A percentile compares a stretch with the other conserved stretches of the same genome.
These are phyloP conservation scores for Neovahlkampfia damariscottae DNA, from an alignment of 78 protist genomes.

Conservation along the genomic window DNA sequence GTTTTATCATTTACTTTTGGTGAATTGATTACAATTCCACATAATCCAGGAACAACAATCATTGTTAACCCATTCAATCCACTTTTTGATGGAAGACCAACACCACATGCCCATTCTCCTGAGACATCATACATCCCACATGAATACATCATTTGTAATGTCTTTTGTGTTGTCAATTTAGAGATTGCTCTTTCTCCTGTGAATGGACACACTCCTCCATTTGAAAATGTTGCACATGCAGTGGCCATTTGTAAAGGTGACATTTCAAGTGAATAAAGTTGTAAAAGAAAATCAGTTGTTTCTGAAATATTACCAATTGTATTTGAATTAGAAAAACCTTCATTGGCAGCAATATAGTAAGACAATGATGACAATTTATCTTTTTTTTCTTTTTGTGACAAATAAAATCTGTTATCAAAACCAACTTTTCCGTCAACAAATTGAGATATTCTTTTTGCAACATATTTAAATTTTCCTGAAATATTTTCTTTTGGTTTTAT, in stretches of 20 bases:
- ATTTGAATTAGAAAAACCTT: slow-evolving; percentile 12
- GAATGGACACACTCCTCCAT: slow-evolving; percentile 19
- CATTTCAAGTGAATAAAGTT: no score
- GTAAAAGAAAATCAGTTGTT: no score
- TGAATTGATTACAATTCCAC: slow-evolving; percentile 1
- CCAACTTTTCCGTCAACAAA: slow-evolving; percentile 17
- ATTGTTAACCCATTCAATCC: slow-evolving; percentile 15
- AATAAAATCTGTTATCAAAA: slow-evolving; percentile 20
- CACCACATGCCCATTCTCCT: slow-evolving; percentile 25
- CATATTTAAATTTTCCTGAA: neutral
- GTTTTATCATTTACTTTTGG: neutral
- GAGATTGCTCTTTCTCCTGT: neutral
- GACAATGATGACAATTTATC: slow-evolving; percentile 35
- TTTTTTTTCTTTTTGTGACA: slow-evolving; percentile 32
- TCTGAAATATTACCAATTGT: no score
- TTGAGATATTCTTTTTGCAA: neutral
- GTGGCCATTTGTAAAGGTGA: no score
- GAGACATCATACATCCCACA: slow-evolving; percentile 35
- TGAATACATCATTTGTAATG: neutral
- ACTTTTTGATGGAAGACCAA: slow-evolving; percentile 20
- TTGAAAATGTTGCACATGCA: slow-evolving; percentile 38
- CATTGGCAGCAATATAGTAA: slow-evolving; percentile 19
- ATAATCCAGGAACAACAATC: slow-evolving; percentile 18
- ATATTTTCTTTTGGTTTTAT: neutral
- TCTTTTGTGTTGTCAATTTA: neutral